These are phyloP conservation scores for Xanthoceras sorbifolium DNA, from an alignment of 345 rosid genomes.

Conservation along the genomic window DNA sequence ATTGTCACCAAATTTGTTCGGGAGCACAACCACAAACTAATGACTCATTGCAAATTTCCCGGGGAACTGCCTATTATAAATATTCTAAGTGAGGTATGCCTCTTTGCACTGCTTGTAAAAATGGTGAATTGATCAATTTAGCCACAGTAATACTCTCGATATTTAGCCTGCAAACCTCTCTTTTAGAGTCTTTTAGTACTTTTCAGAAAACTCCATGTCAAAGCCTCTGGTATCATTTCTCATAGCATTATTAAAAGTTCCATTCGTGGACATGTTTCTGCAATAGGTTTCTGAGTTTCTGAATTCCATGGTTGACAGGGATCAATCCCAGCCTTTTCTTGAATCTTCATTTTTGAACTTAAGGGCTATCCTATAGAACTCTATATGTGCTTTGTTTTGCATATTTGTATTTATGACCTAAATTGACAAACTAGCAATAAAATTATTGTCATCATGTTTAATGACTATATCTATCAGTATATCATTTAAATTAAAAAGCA, in stretches of 20 bases:
- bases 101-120: background rate
- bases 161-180: background rate
- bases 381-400: background rate
- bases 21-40: constrained; percentile 44
- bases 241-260: background rate
- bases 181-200: background rate
- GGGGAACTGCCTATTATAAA: constrained; percentile 40
- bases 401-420: background rate
- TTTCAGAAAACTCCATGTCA: background rate
- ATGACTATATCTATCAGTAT: background rate
- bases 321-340: background rate
- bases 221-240: background rate
- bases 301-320: background rate
- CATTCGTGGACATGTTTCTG: background rate
- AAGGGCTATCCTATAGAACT: background rate
- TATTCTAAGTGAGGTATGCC: constrained; percentile 43
- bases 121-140: constrained; percentile 7
- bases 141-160: background rate
- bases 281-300: too few relatives aligned
- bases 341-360: background rate
- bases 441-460: background rate
- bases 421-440: background rate
- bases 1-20: constrained; percentile 40
- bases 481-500: background rate
- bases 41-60: constrained; percentile 33